Evolutionary conservation across 2,329 filamentous ascomycete species (phyloP).

Genomic region (Alternaria sp.): DNA sequence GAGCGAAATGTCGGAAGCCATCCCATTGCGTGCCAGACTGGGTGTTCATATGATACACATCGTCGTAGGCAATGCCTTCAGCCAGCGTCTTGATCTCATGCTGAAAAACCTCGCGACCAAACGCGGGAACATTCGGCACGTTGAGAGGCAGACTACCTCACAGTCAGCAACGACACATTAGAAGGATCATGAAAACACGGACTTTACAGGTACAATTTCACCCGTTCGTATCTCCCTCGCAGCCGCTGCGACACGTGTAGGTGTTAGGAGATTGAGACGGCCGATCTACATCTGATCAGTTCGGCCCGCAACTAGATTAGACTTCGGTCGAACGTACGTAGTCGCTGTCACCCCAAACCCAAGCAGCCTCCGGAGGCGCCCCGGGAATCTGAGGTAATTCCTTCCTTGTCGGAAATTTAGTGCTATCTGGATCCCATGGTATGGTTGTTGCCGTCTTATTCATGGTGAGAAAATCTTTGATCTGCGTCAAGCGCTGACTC

Average conservation of each 20-base stretch:
- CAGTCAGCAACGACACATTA: conserved; percentile 4
- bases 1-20: conserved; percentile 54
- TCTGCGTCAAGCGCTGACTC: conserved; percentile 49
- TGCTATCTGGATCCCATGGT: conserved; percentile 62
- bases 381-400: conserved; percentile 60
- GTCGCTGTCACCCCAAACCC: conserved; percentile 66
- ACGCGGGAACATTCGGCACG: conserved; percentile 60
- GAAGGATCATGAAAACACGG: conserved; percentile 24
- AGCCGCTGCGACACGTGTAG: conserved; percentile 60
- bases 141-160: conserved; percentile 57
- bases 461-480: conserved; percentile 54
- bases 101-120: conserved; percentile 59
- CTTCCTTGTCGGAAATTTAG: conserved; percentile 59
- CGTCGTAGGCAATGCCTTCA: conserved; percentile 50
- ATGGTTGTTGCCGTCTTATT: conserved; percentile 56
- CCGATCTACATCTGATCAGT: conserved; percentile 46
- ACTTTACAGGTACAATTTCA: conserved; percentile 63
- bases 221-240: conserved; percentile 61
- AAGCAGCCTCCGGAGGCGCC: conserved; percentile 62
- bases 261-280: conserved; percentile 63
- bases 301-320: not conserved
- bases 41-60: conserved; percentile 52
- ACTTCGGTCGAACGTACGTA: conserved; percentile 41
- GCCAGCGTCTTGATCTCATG: conserved; percentile 59
- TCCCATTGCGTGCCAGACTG: conserved; percentile 56